These are phyloP conservation scores for Durotheca rogersii DNA, from an alignment of 495 filamentous ascomycete genomes.

Conservation along the genomic window DNA sequence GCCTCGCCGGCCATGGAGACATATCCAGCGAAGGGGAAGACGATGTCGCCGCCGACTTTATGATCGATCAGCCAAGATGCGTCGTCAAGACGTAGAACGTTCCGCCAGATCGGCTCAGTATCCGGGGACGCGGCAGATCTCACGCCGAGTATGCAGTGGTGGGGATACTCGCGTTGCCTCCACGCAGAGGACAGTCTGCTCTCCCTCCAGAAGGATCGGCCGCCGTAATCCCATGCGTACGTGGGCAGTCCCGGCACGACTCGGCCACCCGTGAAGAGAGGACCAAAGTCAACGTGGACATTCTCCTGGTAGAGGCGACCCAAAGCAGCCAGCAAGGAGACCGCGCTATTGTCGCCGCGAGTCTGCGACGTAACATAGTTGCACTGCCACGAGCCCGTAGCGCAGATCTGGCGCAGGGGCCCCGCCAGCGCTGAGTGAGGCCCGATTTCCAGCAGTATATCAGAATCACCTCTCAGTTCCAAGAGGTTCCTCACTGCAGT, in stretches of 20 bases:
- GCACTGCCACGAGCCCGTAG: constrained; percentile 7
- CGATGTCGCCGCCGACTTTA: constrained; percentile 35
- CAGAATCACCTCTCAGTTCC: constrained; percentile 14
- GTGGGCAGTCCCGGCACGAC: constrained; percentile 40
- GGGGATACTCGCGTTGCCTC: constrained; percentile 40
- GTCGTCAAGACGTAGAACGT: constrained; percentile 42
- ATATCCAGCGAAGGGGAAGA: constrained; percentile 51
- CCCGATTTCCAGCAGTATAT: constrained; percentile 47
- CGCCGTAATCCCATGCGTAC: constrained; percentile 47
- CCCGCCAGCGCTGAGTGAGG: constrained; percentile 46
- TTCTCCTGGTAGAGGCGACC: constrained; percentile 37
- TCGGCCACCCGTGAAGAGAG: constrained; percentile 28
- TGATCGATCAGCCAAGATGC: constrained; percentile 52
- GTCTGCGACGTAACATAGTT: constrained; percentile 40
- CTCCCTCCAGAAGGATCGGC: constrained; percentile 44
- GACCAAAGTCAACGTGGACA: constrained; percentile 25
- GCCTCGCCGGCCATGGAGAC: constrained; percentile 51
- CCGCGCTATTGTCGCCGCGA: constrained; percentile 19
- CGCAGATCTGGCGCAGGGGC: constrained; percentile 40
- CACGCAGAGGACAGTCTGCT: constrained; percentile 41
- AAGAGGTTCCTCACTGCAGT: constrained; percentile 34
- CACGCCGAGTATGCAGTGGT: constrained; percentile 50
- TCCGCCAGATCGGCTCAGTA: constrained; percentile 50
- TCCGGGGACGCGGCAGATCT: constrained; percentile 36
- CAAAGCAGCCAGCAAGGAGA: constrained; percentile 28